Percentiles rank a stretch among this genome's conserved stretches.
Evolutionary conservation across 73 alveolate genomes (phyloP).

Genomic region (Tetrahymena thermophila): DNA sequence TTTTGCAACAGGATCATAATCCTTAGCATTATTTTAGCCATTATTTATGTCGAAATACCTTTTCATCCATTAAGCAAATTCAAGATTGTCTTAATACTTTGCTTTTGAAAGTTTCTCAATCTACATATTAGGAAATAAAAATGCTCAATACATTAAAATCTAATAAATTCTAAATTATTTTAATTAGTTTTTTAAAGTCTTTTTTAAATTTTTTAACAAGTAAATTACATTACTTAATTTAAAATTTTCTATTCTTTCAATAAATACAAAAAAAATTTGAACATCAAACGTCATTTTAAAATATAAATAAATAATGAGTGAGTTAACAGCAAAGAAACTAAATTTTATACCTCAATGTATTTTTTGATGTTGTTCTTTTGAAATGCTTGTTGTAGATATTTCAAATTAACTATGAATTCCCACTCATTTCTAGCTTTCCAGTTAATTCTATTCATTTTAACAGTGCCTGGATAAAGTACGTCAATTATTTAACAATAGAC

Average conservation of each 20-base stretch:
- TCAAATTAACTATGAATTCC: slow-evolving; percentile 62
- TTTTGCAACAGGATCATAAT: background rate
- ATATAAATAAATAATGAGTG: too few relatives aligned
- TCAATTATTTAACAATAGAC: slow-evolving; percentile 68
- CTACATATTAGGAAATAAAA: background rate
- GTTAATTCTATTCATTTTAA: slow-evolving; percentile 54
- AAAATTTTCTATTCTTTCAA: background rate
- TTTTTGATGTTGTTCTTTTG: slow-evolving; percentile 8
- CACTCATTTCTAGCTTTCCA: slow-evolving; percentile 80
- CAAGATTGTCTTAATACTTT: background rate
- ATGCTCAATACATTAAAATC: too few relatives aligned
- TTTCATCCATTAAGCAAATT: background rate
- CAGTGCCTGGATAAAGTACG: slow-evolving; percentile 66
- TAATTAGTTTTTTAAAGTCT: too few relatives aligned
- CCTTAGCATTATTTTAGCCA: background rate
- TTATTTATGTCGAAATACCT: background rate
- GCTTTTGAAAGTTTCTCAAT: background rate
- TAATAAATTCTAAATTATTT: too few relatives aligned
- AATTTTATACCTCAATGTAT: background rate
- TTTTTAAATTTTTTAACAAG: too few relatives aligned
- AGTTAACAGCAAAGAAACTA: background rate
- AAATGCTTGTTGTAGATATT: slow-evolving; percentile 50
- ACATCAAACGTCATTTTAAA: background rate
- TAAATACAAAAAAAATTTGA: background rate
- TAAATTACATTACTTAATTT: too few relatives aligned